phyloP scores from a whole-genome alignment of 192 early-diverging fungal genomes.

The Coemansia sp. region DNA sequence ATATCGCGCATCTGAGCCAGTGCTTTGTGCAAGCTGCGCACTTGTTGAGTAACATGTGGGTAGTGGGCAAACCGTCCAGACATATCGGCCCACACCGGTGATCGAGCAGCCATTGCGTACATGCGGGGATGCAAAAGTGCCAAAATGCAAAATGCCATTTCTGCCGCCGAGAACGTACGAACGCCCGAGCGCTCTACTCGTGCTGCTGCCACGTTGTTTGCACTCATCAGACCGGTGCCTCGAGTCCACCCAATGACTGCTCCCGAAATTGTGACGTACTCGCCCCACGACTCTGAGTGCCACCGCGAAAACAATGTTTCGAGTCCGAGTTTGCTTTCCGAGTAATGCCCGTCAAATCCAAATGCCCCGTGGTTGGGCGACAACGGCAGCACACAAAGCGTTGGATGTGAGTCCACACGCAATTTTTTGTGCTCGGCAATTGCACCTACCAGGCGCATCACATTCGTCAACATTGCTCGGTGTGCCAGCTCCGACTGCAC shows the following conservation, averaged over 20 bases:
- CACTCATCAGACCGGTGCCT: constrained; percentile 91
- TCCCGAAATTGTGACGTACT: constrained; percentile 84
- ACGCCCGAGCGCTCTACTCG: constrained; percentile 85
- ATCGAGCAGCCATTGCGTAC: constrained; percentile 66
- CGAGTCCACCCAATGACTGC: constrained; percentile 98
- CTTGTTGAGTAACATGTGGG: constrained; percentile 11
- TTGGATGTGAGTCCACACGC: constrained; percentile 79
- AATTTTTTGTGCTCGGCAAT: constrained; percentile 81
- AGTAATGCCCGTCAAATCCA: constrained; percentile 88
- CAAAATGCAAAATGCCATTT: constrained; percentile 94
- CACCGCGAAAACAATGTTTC: constrained; percentile 91
- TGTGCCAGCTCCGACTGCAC: constrained; percentile 89
- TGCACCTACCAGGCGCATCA: constrained; percentile 80
- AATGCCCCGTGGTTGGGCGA: constrained; percentile 98
- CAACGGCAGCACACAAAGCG: constrained; percentile 82
- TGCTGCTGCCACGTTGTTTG: constrained; percentile 87
- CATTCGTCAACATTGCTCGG: constrained; percentile 92
- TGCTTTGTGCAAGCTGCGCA: constrained; percentile 4
- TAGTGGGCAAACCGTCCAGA: constrained; percentile 31
- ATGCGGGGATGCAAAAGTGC: constrained; percentile 82
- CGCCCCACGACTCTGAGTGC: constrained; percentile 84
- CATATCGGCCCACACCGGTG: constrained; percentile 57
- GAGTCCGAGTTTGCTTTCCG: constrained; percentile 90
- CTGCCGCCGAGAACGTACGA: constrained; percentile 85
- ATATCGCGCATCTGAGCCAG: constrained; percentile 10